Base-by-base conservation (phyloP, 495 filamentous ascomycete genomes). In the Hypoxylon rickii region DNA sequence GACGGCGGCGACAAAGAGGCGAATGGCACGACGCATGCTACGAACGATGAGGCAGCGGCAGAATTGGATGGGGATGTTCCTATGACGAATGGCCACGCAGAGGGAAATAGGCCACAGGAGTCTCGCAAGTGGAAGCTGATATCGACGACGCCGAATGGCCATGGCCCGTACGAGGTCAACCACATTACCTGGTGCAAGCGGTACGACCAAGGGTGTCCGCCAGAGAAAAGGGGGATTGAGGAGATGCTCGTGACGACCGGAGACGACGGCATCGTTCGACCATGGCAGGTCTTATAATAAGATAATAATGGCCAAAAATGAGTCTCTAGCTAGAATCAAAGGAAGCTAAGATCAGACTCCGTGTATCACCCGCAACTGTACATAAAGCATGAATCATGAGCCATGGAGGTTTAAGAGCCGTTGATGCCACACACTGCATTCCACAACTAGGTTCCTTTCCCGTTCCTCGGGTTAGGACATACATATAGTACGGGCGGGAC, bases 121-220 rank as follows among this genome's bases (percentile, higher is more conserved):
- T 53, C 69, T 15, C 85, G 80, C 4, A 78, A 81, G 43, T 96
- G 94, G 92, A 73, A 75, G 11, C 68, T 92, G 20, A 52, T 90
- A 29, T 84, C 83, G 0, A 80, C 83, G 24, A 52, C 89, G 1
- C 76, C 84, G 24, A 83, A 80, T 7, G 89, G 88, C 3, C 94
- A 98, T 69, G 92, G 87, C 0, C 88, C 94, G 3, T 96, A 90
- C 67, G 94, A 98, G 70, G 77, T 97, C 58, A 98, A 98, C 55
- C 89, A 96, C 68, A 83, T 91, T 22, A 82, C 82, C 6, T 97
- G 94, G 93, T 85, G 84, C 42, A 79, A 75, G 62, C 65, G 84
- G 32, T 86, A 75, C 59, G 84, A 86, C 55, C 50, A 69, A 2
- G 78, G 69, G 5, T 65, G 61, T 19, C 21, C 61, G 7, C 73